These are phyloP conservation scores for Halophytophthora polymorphica DNA, from an alignment of 352 stramenopile genomes.

Conservation along the genomic window DNA sequence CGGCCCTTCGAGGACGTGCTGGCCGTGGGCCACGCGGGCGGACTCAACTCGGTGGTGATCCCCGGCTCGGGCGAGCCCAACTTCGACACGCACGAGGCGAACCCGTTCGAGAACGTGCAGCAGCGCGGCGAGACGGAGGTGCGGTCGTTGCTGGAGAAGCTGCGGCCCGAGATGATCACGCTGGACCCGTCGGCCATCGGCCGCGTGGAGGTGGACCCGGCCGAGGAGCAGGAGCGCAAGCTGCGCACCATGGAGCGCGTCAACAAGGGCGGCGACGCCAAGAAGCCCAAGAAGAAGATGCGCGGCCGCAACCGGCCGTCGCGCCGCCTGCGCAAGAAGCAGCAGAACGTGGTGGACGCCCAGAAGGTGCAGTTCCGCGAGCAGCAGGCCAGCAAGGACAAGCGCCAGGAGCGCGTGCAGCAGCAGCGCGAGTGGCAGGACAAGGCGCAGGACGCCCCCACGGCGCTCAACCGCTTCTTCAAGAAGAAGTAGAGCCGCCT, in stretches of 20 bases:
- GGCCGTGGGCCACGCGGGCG: constrained; percentile 90
- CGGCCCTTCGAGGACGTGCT: constrained; percentile 98
- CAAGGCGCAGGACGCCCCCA: constrained; percentile 71
- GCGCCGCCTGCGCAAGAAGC: constrained; percentile 95
- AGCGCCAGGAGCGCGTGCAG: constrained; percentile 62
- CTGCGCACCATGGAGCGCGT: constrained; percentile 65
- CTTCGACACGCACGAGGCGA: constrained; percentile 97
- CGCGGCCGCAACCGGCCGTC: constrained; percentile 96
- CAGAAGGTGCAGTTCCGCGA: constrained; percentile 91
- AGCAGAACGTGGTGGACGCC: constrained; percentile 97
- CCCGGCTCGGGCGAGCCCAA: constrained; percentile 97
- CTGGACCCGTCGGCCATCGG: constrained; percentile 94
- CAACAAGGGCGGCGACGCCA: constrained; percentile 57
- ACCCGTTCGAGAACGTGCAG: constrained; percentile 96
- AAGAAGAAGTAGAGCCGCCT: constrained; percentile 56
- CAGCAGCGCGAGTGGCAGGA: constrained; percentile 79
- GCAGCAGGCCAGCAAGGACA: constrained; percentile 73
- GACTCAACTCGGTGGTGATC: constrained; percentile 88
- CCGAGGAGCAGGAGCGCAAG: constrained; percentile 84
- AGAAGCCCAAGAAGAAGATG: constrained; percentile 95
- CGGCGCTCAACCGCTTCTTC: constrained; percentile 87
- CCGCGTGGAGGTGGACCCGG: constrained; percentile 90
- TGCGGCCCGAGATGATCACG: constrained; percentile 97
- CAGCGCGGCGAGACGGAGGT: constrained; percentile 96
- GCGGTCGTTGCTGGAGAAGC: constrained; percentile 96